Evolutionary conservation across 2,329 filamentous ascomycete genomes (phyloP).

Genomic region (Didymosphaeria variabile): DNA sequence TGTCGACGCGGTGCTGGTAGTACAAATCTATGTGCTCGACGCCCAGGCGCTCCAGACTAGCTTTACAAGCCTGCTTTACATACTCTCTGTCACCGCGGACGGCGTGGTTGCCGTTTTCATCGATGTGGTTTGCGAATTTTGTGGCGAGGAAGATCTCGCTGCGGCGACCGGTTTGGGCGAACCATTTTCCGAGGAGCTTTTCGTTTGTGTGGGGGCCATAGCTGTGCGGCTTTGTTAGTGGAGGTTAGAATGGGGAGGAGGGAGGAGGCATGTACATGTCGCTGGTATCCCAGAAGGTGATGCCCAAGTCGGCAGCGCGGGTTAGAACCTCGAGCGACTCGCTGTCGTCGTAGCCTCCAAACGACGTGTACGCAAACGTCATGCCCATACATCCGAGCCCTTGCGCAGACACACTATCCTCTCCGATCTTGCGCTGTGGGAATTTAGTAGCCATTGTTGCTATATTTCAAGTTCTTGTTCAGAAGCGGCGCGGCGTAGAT

Average conservation of each 20-base stretch:
- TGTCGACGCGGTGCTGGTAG: conserved; percentile 50
- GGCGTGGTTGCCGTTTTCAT: conserved; percentile 3
- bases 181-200: conserved; percentile 27
- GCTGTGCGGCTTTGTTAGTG: conserved; percentile 27
- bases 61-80: conserved; percentile 30
- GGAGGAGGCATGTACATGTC: not conserved
- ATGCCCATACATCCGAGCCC: conserved; percentile 16
- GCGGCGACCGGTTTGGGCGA: conserved; percentile 15
- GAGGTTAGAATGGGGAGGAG: not conserved
- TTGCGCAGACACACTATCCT: conserved; percentile 4
- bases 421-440: conserved; percentile 12
- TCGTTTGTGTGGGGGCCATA: conserved; percentile 27
- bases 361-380: conserved; percentile 1
- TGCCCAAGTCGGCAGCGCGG: conserved; percentile 40
- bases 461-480: not conserved
- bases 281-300: conserved; percentile 37
- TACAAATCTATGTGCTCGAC: conserved; percentile 50
- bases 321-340: conserved; percentile 4
- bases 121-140: conserved; percentile 16
- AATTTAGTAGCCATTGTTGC: conserved; percentile 1
- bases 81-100: conserved; percentile 45
- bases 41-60: conserved; percentile 43
- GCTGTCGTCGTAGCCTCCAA: conserved; percentile 3
- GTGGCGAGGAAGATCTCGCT: conserved; percentile 18
- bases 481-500: not conserved